Conservation (phyloP, 2,329 filamentous ascomycete genomes). For the Clonostachys rosea region DNA sequence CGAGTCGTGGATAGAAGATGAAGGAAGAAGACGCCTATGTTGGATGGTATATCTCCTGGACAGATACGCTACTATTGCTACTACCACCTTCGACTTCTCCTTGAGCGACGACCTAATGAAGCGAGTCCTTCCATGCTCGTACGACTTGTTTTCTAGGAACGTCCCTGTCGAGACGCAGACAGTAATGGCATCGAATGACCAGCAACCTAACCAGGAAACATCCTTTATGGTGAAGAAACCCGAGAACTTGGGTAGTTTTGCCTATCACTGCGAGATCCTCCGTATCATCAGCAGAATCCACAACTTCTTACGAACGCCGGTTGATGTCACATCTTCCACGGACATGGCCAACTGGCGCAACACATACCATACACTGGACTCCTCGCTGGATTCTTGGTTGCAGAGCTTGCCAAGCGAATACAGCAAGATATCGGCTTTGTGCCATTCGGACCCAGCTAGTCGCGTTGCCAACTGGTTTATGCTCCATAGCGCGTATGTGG, state of each 20-base stretch:
- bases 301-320: conserved; percentile 30
- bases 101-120: conserved; percentile 31
- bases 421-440: conserved; percentile 36
- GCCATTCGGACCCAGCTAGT: conserved; percentile 37
- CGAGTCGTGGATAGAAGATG: conserved; percentile 38
- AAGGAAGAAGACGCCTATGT: conserved; percentile 31
- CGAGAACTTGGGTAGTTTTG: conserved; percentile 38
- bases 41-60: conserved; percentile 41
- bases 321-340: conserved; percentile 28
- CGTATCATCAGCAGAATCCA: conserved; percentile 35
- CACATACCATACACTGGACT: conserved; percentile 30
- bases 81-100: conserved; percentile 33
- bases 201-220: conserved; percentile 9
- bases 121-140: conserved; percentile 34
- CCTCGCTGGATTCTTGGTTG: conserved; percentile 32
- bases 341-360: conserved; percentile 34
- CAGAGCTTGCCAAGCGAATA: conserved; percentile 37
- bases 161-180: conserved; percentile 34
- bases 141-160: conserved; percentile 37
- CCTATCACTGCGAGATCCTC: conserved; percentile 38
- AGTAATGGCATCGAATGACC: conserved; percentile 14
- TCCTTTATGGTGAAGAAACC: conserved; percentile 26
- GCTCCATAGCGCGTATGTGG: conserved; percentile 38
- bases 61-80: conserved; percentile 35
- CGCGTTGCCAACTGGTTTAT: conserved; percentile 41